Percentiles rank a stretch among this genome's conserved stretches.
Evolutionary conservation across 805 yeast genomes (phyloP).

Genomic region (Ogataea siamensis): DNA sequence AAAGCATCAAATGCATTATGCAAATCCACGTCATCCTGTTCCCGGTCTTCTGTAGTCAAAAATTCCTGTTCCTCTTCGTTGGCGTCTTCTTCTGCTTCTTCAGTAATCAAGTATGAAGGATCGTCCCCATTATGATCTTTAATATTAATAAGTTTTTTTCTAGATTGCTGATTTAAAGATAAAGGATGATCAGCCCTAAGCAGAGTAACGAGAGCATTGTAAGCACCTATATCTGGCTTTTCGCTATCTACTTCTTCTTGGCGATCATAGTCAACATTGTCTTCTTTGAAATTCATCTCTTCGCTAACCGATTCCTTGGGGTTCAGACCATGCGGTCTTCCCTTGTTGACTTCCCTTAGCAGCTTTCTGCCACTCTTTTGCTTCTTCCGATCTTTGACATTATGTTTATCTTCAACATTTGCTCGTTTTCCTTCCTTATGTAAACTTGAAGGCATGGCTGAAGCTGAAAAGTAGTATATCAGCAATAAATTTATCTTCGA

Average conservation of each 20-base stretch:
- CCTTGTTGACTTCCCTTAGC: constrained; percentile 51
- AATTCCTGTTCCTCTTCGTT: constrained; percentile 11
- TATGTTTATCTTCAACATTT: constrained; percentile 11
- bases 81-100: constrained; percentile 3
- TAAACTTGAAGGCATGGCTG: constrained; percentile 20
- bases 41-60: constrained; percentile 18
- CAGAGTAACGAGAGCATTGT: constrained; percentile 30
- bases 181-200: constrained; percentile 25
- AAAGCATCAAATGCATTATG: constrained; percentile 58
- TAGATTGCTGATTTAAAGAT: constrained; percentile 1
- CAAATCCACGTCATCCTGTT: constrained; percentile 35
- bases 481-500: no score
- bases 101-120: background rate
- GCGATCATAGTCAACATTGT: constrained; percentile 19
- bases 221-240: constrained; percentile 20
- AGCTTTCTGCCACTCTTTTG: constrained; percentile 57
- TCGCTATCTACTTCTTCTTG: constrained; percentile 23
- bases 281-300: constrained; percentile 31
- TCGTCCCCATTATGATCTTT: constrained; percentile 8
- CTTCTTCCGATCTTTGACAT: background rate
- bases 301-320: no score
- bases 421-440: background rate
- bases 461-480: no score
- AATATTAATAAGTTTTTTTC: constrained; percentile 18
- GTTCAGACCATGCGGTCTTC: constrained; percentile 18